Base-by-base conservation (phyloP, 202 grass and related monocot genomes). In the Digitaria exilis region DNA sequence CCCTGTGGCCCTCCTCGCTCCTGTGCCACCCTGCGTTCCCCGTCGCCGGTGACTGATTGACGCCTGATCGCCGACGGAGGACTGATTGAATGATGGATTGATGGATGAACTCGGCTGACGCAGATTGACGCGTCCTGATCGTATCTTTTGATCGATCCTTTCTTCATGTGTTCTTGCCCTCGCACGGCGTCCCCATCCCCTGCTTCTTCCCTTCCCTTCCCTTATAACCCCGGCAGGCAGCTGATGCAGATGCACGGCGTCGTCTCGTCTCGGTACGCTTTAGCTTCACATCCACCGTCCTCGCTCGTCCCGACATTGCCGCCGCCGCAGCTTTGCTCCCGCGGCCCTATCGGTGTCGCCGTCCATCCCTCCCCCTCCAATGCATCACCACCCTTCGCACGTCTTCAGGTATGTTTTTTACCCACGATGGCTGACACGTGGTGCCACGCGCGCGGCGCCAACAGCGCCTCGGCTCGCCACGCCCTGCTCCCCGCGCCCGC, bases 381-480 rank as follows among this genome's bases (percentile, higher is more conserved):
- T 97, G 95, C 87, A 97, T 84, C 91, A 82, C n/a, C n/a, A n/a
- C 7, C 68, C 85, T 1, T 72, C 86, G 16, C 87, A 83, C 61
- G 32, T 76, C 71, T 93, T 89, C 72, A 83, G 90, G 95, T 97
- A 92, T 19, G 15, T 2, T 0, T 3, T 7, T 2, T 6, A 15
- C 10, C 22, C 56, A 4, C 56, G 22, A 26, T 14, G 21, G 31
- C 46, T n/a, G 9, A 29, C 78, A 69, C 78, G 64, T 48, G 41
- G 63, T 21, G 62, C 49, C 78, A 43, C 78, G 46, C 30, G 44
- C 59, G 29, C 29, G 1, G 18, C 58, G 58, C 32, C 21, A 57
- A 39, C 50, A 35, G 46, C 21, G 28, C 17, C 44, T 51, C 44
- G 14, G 29, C 37, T 39, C 37, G 37, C 37, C 37, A 39, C 37